phyloP scores from a whole-genome alignment of 495 filamentous ascomycete species.

The Amorphotheca resinae region DNA sequence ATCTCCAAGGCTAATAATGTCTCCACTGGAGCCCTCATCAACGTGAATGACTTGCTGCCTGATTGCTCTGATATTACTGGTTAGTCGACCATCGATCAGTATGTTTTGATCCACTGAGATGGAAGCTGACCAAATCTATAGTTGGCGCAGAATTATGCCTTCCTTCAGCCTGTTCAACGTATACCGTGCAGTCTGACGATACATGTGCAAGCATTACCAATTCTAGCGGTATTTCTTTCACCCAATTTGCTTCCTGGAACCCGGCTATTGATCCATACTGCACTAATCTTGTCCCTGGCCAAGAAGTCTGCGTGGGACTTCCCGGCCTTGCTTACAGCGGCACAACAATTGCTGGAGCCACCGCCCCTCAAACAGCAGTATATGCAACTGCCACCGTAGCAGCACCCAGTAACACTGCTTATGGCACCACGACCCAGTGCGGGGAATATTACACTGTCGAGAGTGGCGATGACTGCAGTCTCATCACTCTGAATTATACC shows the following conservation, averaged over 20 bases:
- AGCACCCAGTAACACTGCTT: conserved; percentile 2
- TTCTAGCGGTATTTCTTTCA: background rate
- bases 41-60: background rate
- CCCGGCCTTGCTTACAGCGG: conserved; percentile 4
- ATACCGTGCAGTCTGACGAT: background rate
- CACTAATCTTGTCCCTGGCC: conserved; percentile 6
- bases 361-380: conserved; percentile 5
- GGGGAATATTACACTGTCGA: conserved; percentile 17
- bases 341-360: conserved; percentile 8
- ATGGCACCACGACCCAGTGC: conserved; percentile 14
- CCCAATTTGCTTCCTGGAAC: background rate
- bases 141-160: background rate
- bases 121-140: background rate
- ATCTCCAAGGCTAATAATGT: background rate
- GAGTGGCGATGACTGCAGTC: conserved; percentile 13
- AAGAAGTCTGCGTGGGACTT: conserved; percentile 9
- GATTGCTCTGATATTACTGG: conserved; percentile 1
- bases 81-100: background rate
- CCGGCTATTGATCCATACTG: conserved; percentile 13
- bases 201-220: background rate
- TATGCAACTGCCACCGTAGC: conserved; percentile 15
- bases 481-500: conserved; percentile 4
- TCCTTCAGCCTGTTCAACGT: background rate
- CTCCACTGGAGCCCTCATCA: background rate
- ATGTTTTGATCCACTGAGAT: background rate